Evolutionary conservation across 31 red algal genomes (phyloP).

Genomic region (Bonnemaisonia californica): DNA sequence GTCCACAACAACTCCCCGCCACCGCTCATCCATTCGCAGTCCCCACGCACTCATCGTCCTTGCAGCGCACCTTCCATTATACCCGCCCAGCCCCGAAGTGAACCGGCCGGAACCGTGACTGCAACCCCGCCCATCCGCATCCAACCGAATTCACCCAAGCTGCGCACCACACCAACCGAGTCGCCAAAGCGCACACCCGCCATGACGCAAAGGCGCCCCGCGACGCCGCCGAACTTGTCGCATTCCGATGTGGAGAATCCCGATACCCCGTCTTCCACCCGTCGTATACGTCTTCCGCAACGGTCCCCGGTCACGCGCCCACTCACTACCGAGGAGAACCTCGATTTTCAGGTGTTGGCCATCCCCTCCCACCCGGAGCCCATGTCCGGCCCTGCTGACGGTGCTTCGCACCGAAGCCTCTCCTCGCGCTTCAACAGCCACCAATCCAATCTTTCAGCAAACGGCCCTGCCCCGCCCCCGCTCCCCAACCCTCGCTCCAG

Average conservation of each 20-base stretch:
- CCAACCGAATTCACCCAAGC: too few species aligned
- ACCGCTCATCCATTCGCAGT: too few species aligned
- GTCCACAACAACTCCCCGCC: too few species aligned
- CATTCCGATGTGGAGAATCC: neutral
- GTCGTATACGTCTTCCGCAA: conserved; percentile 17
- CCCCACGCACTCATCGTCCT: too few species aligned
- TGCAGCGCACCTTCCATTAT: too few species aligned
- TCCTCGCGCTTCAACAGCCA: neutral
- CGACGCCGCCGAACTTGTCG: neutral
- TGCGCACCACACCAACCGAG: too few species aligned
- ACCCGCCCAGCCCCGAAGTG: too few species aligned
- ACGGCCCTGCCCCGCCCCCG: conserved; percentile 33
- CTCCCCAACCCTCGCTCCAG: conserved; percentile 54
- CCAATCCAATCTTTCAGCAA: neutral
- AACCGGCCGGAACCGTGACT: too few species aligned
- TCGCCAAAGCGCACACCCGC: neutral
- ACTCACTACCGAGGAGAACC: conserved; percentile 40
- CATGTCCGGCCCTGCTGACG: neutral
- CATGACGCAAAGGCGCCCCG: neutral
- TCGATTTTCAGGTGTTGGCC: conserved; percentile 62
- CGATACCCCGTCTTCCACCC: neutral
- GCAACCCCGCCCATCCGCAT: too few species aligned
- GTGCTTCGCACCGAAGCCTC: neutral
- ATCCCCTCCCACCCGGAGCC: conserved; percentile 60
- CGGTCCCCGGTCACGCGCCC: conserved; percentile 27